Evolutionary conservation across 805 yeast species (phyloP), one percentile per base, ranked within the genome.

Genomic region (Candida sonorensis): DNA sequence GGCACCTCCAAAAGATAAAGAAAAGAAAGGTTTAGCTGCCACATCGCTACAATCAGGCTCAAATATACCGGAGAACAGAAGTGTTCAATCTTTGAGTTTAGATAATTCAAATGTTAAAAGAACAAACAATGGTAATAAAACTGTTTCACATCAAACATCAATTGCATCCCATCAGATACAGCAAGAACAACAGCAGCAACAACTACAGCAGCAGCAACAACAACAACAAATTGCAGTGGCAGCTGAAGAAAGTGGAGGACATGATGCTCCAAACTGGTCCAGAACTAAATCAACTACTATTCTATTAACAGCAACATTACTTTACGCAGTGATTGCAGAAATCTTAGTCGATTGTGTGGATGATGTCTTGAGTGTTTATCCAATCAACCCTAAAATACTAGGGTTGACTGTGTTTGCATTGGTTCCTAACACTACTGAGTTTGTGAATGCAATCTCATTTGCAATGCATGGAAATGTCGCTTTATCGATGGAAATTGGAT

Each of bases 251-350:
- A 55, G 50, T n/a, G 81, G 81, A 5, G 94, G 94, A 1, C 97
- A 90, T 46, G 97, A 87, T 55, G 94, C 97, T 0, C 97, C 98
- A 28, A 92, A 92, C 53, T 92, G 98, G 98, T 80, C 95, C 6
- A 72, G 90, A 48, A 62, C 64, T 11, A 90, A 87, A 57, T 83
- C 95, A 2, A 72, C 95, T 0, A 71, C 81, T 12, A 88, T 92
- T 33, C 65, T 92, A 28, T 64, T 92, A 7, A 73, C 81, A 3
- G 90, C 97, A 1, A 92, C 98, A 0, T 41, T 88, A 9, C 62
- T 87, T 14, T 92, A 92, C 57, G 97, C 98, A 0, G 61, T 86
- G 20, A 88, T 92, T 47, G 98, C 97, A 2, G 97, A 90, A 57
- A 85, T 90, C 25, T 66, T 90, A 42, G 97, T 90, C 24, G 88